Evolutionary conservation across 106 monocot species (phyloP).

Genomic region (Allium cepa): DNA sequence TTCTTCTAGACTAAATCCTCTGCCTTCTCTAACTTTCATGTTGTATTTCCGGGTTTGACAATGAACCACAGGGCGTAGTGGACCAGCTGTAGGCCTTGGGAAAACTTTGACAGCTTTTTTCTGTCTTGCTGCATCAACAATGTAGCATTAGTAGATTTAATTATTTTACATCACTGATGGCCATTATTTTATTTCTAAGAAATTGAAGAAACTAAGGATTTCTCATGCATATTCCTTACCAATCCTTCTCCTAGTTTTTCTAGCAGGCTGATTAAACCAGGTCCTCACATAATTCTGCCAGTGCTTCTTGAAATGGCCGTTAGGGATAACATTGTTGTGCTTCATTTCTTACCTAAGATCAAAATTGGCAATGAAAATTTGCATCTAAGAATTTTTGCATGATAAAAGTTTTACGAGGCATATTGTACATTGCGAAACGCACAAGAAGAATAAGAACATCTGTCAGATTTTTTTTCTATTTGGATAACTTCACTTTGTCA

Average conservation of each 20-base stretch:
- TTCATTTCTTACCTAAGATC: too few species aligned
- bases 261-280: slow-evolving; percentile 60
- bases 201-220: too few species aligned
- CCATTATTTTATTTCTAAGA: too few species aligned
- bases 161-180: neutral
- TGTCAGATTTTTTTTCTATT: too few species aligned
- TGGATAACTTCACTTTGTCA: too few species aligned
- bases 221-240: slow-evolving; percentile 12
- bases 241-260: slow-evolving; percentile 37
- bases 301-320: slow-evolving; percentile 64
- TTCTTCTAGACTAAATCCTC: slow-evolving; percentile 52
- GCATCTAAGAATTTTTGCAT: too few species aligned
- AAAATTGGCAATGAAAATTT: too few species aligned
- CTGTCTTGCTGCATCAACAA: slow-evolving; percentile 33
- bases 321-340: slow-evolving; percentile 34
- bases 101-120: slow-evolving; percentile 64
- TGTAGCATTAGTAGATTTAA: neutral
- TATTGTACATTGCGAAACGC: too few species aligned
- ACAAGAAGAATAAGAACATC: too few species aligned
- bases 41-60: slow-evolving; percentile 51
- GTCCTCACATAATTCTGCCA: slow-evolving; percentile 70
- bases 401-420: too few species aligned
- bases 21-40: slow-evolving; percentile 51
- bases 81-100: slow-evolving; percentile 57
- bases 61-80: slow-evolving; percentile 45